phyloP scores from a whole-genome alignment of 2,329 filamentous ascomycete genomes.

The Trichoderma sp. region DNA sequence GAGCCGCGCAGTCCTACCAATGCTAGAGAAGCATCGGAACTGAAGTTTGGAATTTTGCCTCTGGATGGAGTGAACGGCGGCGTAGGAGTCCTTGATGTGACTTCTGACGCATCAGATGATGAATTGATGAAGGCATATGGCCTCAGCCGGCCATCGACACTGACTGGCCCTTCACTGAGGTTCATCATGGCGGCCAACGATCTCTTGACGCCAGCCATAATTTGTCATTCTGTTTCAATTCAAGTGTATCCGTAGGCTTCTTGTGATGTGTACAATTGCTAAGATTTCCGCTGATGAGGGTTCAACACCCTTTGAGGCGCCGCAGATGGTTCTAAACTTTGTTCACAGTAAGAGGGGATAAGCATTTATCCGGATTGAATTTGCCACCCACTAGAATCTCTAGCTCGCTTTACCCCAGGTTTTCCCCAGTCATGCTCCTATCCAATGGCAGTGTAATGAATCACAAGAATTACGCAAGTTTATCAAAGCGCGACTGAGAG shows the following conservation, averaged over 20 bases:
- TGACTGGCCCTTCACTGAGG: background rate
- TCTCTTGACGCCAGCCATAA: conserved; percentile 16
- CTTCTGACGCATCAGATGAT: background rate
- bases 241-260: background rate
- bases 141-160: background rate
- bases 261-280: background rate
- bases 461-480: background rate
- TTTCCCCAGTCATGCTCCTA: background rate
- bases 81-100: conserved; percentile 7
- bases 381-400: background rate
- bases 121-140: background rate
- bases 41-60: conserved; percentile 1
- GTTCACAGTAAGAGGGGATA: background rate
- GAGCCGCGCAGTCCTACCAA: conserved; percentile 5
- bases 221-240: background rate
- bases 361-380: background rate
- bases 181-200: background rate
- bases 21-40: conserved; percentile 2
- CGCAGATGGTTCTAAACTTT: background rate
- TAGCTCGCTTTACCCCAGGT: conserved; percentile 10
- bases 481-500: background rate
- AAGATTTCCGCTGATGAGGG: background rate
- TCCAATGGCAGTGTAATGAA: background rate
- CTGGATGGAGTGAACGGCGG: background rate
- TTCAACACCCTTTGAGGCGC: background rate